A percentile compares a stretch with the other conserved stretches of the same genome.
Evolutionary conservation across 1,284 basidiomycete genomes (phyloP).

Genomic region (Coniferiporia weirii): DNA sequence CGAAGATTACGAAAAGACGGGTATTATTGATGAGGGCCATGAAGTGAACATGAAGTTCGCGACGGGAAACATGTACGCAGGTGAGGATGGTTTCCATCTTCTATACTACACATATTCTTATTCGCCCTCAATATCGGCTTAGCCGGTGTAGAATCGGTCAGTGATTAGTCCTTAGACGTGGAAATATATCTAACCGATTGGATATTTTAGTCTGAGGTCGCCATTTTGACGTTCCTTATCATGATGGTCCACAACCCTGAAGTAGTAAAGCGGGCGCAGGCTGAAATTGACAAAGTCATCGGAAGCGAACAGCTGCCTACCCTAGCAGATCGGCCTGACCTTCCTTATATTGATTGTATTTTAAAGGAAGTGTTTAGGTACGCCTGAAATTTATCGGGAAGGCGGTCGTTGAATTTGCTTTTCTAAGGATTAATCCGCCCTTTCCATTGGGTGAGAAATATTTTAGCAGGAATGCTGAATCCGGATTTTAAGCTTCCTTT

Average conservation of each 20-base stretch:
- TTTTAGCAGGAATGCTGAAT: neutral
- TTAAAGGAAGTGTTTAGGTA: constrained; percentile 62
- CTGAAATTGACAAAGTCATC: constrained; percentile 58
- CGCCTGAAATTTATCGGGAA: constrained; percentile 25
- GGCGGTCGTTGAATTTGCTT: too few relatives aligned
- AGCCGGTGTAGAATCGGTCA: constrained; percentile 14
- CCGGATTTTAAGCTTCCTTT: neutral
- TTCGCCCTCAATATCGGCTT: neutral
- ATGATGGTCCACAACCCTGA: constrained; percentile 50
- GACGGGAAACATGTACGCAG: neutral
- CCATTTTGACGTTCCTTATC: constrained; percentile 47
- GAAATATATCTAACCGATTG: neutral
- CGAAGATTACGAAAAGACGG: neutral
- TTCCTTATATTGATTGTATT: constrained; percentile 60
- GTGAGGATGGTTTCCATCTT: neutral
- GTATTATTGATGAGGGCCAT: neutral
- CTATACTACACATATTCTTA: neutral
- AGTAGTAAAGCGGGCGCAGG: constrained; percentile 48
- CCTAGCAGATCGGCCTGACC: constrained; percentile 49
- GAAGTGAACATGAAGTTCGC: neutral
- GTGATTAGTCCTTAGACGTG: neutral
- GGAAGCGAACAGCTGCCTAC: constrained; percentile 56
- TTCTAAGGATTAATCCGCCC: too few relatives aligned
- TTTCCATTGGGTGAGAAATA: too few relatives aligned
- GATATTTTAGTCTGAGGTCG: constrained; percentile 40